Evolutionary conservation across 768 basidiomycete genomes (phyloP).

Genomic region (Termitomyces sp.): DNA sequence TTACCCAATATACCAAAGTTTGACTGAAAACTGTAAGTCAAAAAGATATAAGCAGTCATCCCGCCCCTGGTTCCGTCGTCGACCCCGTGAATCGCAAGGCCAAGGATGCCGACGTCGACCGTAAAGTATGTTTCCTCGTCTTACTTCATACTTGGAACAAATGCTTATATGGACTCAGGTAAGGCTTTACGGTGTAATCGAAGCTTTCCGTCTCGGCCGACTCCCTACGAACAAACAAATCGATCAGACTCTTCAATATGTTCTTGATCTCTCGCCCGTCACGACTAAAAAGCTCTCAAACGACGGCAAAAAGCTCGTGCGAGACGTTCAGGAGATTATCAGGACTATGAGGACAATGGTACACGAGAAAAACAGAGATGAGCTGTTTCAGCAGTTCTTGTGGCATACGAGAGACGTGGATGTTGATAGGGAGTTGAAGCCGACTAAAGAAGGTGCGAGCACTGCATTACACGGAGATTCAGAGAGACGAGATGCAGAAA

Average conservation of each 20-base stretch:
- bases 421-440: background rate
- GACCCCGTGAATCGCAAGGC: too few relatives aligned
- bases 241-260: conserved; percentile 68
- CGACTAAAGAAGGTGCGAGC: too few relatives aligned
- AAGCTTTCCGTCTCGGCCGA: conserved; percentile 77
- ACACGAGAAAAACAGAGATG: conserved; percentile 82
- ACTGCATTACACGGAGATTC: conserved; percentile 24
- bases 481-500: conserved; percentile 54
- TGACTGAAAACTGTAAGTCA: too few relatives aligned
- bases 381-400: too few relatives aligned
- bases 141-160: too few relatives aligned
- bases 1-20: too few relatives aligned
- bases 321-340: too few relatives aligned
- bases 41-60: too few relatives aligned
- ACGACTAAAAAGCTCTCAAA: conserved; percentile 64
- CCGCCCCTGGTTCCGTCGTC: too few relatives aligned
- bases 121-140: too few relatives aligned
- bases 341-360: conserved; percentile 70
- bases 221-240: conserved; percentile 82
- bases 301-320: conserved; percentile 77
- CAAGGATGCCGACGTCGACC: too few relatives aligned
- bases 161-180: conserved; percentile 37
- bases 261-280: conserved; percentile 55
- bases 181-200: conserved; percentile 74
- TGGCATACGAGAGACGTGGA: conserved; percentile 61